Evolutionary conservation across 345 rosid genomes (phyloP).

Genomic region (Crucihimalaya himalaica): DNA sequence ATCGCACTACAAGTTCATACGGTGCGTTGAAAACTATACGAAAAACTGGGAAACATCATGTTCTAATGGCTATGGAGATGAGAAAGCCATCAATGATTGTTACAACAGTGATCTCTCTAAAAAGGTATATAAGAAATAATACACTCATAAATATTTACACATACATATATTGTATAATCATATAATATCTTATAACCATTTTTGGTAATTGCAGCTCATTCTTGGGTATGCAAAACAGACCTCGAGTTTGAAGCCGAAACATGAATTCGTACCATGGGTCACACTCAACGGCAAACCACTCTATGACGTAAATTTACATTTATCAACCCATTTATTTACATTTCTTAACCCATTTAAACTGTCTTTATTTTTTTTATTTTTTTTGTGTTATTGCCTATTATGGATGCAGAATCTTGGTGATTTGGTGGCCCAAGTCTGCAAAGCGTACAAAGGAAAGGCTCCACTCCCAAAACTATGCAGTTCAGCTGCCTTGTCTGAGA

Average conservation of each 20-base stretch:
- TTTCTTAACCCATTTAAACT: not conserved
- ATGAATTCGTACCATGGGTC: constrained; percentile 34
- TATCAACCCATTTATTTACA: not conserved
- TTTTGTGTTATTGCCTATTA: not conserved
- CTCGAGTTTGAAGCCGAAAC: constrained; percentile 8
- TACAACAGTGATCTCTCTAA: constrained; percentile 14
- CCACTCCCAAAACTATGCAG: constrained; percentile 22
- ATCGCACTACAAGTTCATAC: constrained; percentile 49
- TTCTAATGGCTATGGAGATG: not conserved
- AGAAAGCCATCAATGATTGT: constrained; percentile 7
- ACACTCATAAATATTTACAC: too few species aligned
- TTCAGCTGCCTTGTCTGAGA: not conserved
- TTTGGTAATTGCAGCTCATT: constrained; percentile 14
- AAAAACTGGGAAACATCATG: not conserved
- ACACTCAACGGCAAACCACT: constrained; percentile 29
- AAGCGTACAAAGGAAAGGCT: constrained; percentile 28
- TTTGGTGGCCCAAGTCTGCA: constrained; percentile 12
- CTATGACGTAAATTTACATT: not conserved
- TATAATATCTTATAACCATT: not conserved
- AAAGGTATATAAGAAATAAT: too few species aligned
- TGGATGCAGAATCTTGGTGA: not conserved
- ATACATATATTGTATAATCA: too few species aligned
- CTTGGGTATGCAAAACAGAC: constrained; percentile 33
- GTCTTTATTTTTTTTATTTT: not conserved
- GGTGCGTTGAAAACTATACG: constrained; percentile 16